Conservation (phyloP, 2,329 filamentous ascomycete species). For the Fusarium heterosporum region DNA sequence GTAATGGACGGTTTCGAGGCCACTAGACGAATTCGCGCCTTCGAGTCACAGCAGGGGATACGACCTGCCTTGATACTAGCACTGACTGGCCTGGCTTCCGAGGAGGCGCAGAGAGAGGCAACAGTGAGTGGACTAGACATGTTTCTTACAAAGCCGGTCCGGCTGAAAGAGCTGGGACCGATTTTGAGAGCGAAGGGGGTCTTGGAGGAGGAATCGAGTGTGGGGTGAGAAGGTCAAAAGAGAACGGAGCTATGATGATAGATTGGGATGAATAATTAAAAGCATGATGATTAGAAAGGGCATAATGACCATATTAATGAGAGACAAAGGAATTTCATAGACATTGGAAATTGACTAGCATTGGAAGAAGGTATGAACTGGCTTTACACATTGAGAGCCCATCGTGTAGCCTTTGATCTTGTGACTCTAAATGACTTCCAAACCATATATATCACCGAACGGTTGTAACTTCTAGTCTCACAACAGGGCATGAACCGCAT, state of each 20-base stretch:
- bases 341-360: neutral
- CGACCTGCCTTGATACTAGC: slow-evolving; percentile 62
- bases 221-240: neutral
- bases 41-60: slow-evolving; percentile 58
- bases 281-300: neutral
- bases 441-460: neutral
- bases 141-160: slow-evolving; percentile 66
- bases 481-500: neutral
- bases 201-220: slow-evolving; percentile 25
- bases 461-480: neutral
- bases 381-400: neutral
- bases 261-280: neutral
- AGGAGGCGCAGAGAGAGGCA: slow-evolving; percentile 63
- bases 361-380: too few species aligned
- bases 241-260: neutral
- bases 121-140: slow-evolving; percentile 65
- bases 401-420: neutral
- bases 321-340: neutral
- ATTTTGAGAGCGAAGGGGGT: slow-evolving; percentile 36
- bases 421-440: neutral
- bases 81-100: slow-evolving; percentile 64
- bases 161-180: slow-evolving; percentile 54
- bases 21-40: slow-evolving; percentile 61
- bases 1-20: slow-evolving; percentile 65
- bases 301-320: neutral